These are phyloP conservation scores for Ascodesmis nigricans DNA, from an alignment of 495 filamentous ascomycete species.

Conservation along the genomic window DNA sequence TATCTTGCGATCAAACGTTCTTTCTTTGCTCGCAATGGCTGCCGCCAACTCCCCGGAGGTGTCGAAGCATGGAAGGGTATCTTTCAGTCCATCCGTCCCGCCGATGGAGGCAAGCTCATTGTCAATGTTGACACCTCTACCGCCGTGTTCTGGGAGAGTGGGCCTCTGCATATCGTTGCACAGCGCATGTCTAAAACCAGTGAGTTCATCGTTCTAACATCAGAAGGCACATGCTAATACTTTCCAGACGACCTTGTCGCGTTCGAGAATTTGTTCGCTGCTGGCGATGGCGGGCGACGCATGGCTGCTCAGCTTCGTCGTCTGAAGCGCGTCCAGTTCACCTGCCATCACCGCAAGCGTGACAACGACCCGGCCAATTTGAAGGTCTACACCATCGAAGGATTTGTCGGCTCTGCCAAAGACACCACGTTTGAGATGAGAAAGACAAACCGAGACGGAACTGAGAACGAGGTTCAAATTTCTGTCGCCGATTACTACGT, in stretches of 20 bases:
- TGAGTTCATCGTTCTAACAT: no score
- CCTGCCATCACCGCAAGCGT: conserved; percentile 32
- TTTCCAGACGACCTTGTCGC: no score
- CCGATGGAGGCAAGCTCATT: conserved; percentile 33
- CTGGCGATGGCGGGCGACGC: conserved; percentile 1
- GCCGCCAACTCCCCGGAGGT: conserved; percentile 29
- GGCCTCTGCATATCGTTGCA: conserved; percentile 21
- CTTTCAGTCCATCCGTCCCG: conserved; percentile 48
- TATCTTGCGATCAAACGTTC: conserved; percentile 50
- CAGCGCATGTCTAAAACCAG: conserved; percentile 9
- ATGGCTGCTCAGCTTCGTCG: conserved; percentile 31
- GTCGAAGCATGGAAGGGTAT: conserved; percentile 66
- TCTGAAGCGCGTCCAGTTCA: conserved; percentile 43
- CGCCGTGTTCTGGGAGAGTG: conserved; percentile 44
- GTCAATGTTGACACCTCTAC: conserved; percentile 72
- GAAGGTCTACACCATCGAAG: conserved; percentile 40
- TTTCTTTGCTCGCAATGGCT: conserved; percentile 38
- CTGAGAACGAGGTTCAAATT: conserved; percentile 20
- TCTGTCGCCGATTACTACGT: conserved; percentile 45
- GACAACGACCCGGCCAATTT: conserved; percentile 6
- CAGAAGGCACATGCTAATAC: neutral
- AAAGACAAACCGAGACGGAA: conserved; percentile 27
- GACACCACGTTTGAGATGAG: conserved; percentile 35
- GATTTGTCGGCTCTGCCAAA: conserved; percentile 35
- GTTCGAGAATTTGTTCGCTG: no score